Base-by-base conservation (phyloP, 345 rosid genomes). In the Melaleuca quinquenervia region DNA sequence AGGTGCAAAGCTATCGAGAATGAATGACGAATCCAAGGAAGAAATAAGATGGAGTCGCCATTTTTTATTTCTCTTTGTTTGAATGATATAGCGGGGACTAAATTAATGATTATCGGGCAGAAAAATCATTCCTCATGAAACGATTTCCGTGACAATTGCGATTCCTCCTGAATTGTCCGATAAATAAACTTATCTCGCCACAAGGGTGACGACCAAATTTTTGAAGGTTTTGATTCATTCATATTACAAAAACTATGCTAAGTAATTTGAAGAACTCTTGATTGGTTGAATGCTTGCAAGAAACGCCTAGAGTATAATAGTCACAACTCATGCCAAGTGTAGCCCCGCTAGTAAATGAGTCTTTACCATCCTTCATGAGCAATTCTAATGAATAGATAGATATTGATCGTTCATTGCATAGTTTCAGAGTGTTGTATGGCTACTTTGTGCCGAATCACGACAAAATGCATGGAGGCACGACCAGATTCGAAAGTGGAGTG, bases 91-190 rank as follows among this genome's bases (percentile, higher is more conserved):
- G 6, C 1, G 22, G 18, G 11, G 27, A 10, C 4, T 55, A 22
- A 55, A 22, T 55, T 2, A 22, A 1, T 9, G 6, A 32, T 0
- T 8, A 16, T 16, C 20, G 3, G 36, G 24, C 5, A 0, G 44
- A 64, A 64, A 32, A 0, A 64, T 64, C 6, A 8, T 2, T 8
- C 41, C 22, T 64, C 76, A 8, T 0, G 45, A 64, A 15, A 64
- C 11, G 14, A 1, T 64, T 3, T 0, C 8, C 16, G 6, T 26
- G 64, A 58, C 16, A 7, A 58, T 58, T 7, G 15, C 3, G 16
- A n/a, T 58, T n/a, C 32, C 32, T 58, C 70, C n/a, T 58, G 13
- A 27, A 58, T n/a, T 58, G 12, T 13, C 16, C 52, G 8, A 58
- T 58, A 26, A n/a, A 58, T 58, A 58, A 58, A 58, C 64, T 26